Conservation (phyloP, 2,329 filamentous ascomycete genomes). For the Aureobasidium sp. region DNA sequence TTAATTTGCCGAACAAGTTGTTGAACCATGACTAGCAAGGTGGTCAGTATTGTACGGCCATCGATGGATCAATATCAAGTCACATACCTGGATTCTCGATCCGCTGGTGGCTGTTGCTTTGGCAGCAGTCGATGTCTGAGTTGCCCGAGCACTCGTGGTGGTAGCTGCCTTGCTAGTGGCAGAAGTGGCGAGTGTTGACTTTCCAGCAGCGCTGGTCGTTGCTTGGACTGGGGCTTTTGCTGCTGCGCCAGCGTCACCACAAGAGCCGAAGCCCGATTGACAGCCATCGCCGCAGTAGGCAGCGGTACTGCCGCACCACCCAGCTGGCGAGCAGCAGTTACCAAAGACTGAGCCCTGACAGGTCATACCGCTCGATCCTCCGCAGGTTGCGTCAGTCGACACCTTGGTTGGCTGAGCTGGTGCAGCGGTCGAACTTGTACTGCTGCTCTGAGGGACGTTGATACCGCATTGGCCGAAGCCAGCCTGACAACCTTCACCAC, state of each 20-base stretch:
- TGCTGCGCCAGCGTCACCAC: conserved; percentile 9
- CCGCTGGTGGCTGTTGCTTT: neutral
- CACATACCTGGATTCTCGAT: neutral
- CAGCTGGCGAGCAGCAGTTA: conserved; percentile 30
- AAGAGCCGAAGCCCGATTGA: conserved; percentile 23
- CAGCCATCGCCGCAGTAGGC: conserved; percentile 34
- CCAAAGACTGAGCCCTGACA: conserved; percentile 29
- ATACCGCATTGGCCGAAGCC: conserved; percentile 23
- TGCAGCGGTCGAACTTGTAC: neutral
- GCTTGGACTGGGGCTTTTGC: neutral
- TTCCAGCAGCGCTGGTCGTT: neutral
- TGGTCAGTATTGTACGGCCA: neutral
- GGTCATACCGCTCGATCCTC: conserved; percentile 30
- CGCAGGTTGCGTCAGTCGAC: conserved; percentile 27
- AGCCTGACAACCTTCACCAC: conserved; percentile 27
- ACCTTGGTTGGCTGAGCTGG: neutral
- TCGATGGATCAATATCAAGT: too few species aligned
- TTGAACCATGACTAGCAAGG: neutral
- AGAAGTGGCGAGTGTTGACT: neutral
- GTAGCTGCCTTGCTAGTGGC: conserved; percentile 2
- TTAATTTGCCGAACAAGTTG: neutral
- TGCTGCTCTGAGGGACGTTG: conserved; percentile 4
- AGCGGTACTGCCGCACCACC: conserved; percentile 31
- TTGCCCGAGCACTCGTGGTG: neutral
- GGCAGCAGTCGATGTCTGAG: neutral